Base-by-base conservation (phyloP, 2,329 filamentous ascomycete species). In the Arthrocladium fulminans region DNA sequence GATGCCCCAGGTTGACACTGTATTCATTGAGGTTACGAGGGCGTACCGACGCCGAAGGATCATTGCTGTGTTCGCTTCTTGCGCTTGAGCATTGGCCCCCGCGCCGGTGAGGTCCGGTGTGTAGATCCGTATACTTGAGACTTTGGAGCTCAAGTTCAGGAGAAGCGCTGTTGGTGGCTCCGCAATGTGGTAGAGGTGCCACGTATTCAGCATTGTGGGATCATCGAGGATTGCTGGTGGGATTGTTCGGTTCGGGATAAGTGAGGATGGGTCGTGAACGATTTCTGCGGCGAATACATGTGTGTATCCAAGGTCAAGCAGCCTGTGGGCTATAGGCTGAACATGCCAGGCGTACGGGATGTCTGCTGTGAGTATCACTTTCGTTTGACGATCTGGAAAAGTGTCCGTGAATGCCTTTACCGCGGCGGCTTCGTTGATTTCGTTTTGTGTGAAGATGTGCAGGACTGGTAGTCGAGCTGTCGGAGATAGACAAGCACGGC, bases 401-500 rank as follows among this genome's bases (percentile, higher is more conserved):
- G 83, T 83, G 8, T 73, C 66, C 57, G 75, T 73, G 65, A 97
- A 90, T 0, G 78, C 75, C 3, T 69, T 63, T 6, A 77, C 61
- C 0, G 82, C 75, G 0, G 71, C 66, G 1, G 79, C 75, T 35
- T 82, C 66, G 51, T 87, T 74, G 13, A 98, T 73, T 1, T 73
- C 65, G 54, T 84, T 83, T 42, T 75, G 76, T 0, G 92, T 98
- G 62, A 92, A 97, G 51, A 96, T 81, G 63, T 96, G 88, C 43
- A 96, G 80, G 19, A 95, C 89, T 0, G 90, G 88, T 45, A 97
- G 69, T 48, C 88, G 75, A 9, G 86, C 85, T 0, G 90, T 94
- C 0, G 90, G 90, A 6, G 88, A 96, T 20, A 98, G 73, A 62
- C 92, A 98, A 0, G 90, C 84, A 45, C 92, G 77, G 2, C 92